Conservation (phyloP, 768 basidiomycete genomes). For the Suillus weaverae region DNA sequence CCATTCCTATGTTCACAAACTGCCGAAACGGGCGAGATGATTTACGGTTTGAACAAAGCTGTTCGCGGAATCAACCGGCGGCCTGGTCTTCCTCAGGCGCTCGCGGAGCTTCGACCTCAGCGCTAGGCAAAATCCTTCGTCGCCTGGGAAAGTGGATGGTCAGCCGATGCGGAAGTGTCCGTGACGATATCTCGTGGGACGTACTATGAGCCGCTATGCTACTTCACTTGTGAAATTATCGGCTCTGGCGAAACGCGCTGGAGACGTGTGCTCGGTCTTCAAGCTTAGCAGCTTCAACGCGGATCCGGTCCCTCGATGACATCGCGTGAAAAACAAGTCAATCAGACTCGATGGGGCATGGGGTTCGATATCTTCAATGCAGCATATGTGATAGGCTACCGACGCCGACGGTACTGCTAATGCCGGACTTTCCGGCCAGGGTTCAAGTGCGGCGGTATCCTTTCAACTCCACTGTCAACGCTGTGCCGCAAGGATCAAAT, state of each 20-base stretch:
- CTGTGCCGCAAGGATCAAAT: neutral
- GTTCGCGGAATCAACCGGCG: neutral
- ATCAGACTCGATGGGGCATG: neutral
- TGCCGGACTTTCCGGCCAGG: neutral
- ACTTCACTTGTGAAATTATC: neutral
- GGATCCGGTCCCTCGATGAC: neutral
- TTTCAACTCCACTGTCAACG: neutral
- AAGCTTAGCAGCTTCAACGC: neutral
- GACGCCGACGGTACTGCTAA: neutral
- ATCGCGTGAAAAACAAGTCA: constrained; percentile 2
- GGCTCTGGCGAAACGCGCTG: neutral
- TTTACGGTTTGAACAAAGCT: constrained; percentile 6
- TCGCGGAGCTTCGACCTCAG: neutral
- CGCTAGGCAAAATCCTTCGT: constrained; percentile 5
- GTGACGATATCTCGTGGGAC: neutral
- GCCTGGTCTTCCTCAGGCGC: neutral
- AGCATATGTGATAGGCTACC: neutral
- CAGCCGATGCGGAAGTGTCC: neutral
- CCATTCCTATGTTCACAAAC: neutral
- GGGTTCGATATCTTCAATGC: neutral
- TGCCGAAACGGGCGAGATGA: constrained; percentile 6
- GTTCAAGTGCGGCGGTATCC: neutral
- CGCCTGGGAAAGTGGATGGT: neutral
- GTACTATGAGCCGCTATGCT: no score
- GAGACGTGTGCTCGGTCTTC: neutral